Evolutionary conservation across 1,139 yeast species (phyloP).

Genomic region (Arxiozyma slooffiae): DNA sequence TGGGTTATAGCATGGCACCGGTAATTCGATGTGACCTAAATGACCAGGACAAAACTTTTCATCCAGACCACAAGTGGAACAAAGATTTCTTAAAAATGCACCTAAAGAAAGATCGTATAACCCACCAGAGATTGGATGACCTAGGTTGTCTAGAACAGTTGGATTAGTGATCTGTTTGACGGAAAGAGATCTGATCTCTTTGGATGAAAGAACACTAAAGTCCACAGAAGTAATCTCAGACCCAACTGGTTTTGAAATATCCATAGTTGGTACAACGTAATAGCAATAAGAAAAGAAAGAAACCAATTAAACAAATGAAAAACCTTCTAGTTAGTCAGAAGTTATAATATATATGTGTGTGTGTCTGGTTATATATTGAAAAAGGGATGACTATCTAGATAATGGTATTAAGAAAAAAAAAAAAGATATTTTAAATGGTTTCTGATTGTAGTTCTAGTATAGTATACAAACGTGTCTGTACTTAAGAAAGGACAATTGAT

Average conservation of each 20-base stretch:
- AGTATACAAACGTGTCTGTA: too few relatives aligned
- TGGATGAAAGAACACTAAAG: conserved; percentile 74
- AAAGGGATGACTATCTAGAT: neutral
- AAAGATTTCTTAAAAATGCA: conserved; percentile 77
- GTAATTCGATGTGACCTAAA: conserved; percentile 94
- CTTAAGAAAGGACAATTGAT: too few relatives aligned
- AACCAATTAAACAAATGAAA: neutral
- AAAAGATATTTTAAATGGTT: neutral
- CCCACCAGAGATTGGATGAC: conserved; percentile 93
- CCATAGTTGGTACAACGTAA: conserved; percentile 43
- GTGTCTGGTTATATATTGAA: neutral
- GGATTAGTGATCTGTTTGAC: conserved; percentile 95
- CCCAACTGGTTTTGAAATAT: conserved; percentile 91
- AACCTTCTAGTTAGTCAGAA: neutral
- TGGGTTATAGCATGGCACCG: conserved; percentile 92
- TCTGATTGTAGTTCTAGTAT: neutral
- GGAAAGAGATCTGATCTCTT: conserved; percentile 74
- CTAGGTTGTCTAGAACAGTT: conserved; percentile 85
- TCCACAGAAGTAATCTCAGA: conserved; percentile 88
- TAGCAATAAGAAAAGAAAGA: neutral
- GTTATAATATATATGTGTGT: neutral
- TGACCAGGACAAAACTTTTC: conserved; percentile 97
- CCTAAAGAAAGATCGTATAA: conserved; percentile 89
- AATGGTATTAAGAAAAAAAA: neutral
- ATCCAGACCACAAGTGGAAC: conserved; percentile 94